These are phyloP conservation scores for Phytophthora hibernalis DNA, from an alignment of 352 stramenopile species.

Conservation along the genomic window DNA sequence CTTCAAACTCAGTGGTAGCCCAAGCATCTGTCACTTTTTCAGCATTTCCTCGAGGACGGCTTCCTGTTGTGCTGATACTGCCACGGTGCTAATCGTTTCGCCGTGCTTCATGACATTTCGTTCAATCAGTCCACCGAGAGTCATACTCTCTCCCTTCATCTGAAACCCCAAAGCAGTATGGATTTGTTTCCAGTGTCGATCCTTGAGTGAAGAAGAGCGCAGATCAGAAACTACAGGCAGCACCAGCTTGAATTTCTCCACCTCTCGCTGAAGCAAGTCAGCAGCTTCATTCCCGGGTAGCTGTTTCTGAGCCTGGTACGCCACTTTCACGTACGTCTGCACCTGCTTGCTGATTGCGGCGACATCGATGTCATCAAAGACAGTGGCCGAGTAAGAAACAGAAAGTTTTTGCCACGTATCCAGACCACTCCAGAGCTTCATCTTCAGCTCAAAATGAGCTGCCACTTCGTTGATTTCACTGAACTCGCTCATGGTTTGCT, in stretches of 20 bases:
- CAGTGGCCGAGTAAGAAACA: slow-evolving; percentile 74
- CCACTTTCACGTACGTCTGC: slow-evolving; percentile 88
- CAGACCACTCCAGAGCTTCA: slow-evolving; percentile 90
- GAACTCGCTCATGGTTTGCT: slow-evolving; percentile 90
- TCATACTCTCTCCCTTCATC: slow-evolving; percentile 88
- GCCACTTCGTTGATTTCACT: slow-evolving; percentile 90
- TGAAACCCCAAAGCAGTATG: slow-evolving; percentile 87
- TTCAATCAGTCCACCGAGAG: slow-evolving; percentile 88
- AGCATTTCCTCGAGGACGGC: slow-evolving; percentile 94
- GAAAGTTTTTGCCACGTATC: slow-evolving; percentile 88
- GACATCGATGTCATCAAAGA: slow-evolving; percentile 92
- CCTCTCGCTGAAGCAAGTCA: slow-evolving; percentile 81
- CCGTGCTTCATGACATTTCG: slow-evolving; percentile 88
- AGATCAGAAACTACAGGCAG: slow-evolving; percentile 82
- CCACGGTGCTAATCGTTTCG: slow-evolving; percentile 87
- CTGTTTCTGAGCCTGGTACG: slow-evolving; percentile 87
- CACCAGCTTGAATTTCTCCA: slow-evolving; percentile 92
- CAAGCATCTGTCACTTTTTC: slow-evolving; percentile 93
- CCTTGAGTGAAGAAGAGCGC: slow-evolving; percentile 66
- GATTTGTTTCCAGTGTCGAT: slow-evolving; percentile 82
- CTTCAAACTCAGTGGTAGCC: slow-evolving; percentile 91
- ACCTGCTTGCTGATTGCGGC: slow-evolving; percentile 89
- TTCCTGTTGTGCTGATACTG: slow-evolving; percentile 91
- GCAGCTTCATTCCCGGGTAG: slow-evolving; percentile 89
- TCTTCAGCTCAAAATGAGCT: slow-evolving; percentile 90